phyloP scores from a whole-genome alignment of 306 rosid genomes.

The Comarum palustre region DNA sequence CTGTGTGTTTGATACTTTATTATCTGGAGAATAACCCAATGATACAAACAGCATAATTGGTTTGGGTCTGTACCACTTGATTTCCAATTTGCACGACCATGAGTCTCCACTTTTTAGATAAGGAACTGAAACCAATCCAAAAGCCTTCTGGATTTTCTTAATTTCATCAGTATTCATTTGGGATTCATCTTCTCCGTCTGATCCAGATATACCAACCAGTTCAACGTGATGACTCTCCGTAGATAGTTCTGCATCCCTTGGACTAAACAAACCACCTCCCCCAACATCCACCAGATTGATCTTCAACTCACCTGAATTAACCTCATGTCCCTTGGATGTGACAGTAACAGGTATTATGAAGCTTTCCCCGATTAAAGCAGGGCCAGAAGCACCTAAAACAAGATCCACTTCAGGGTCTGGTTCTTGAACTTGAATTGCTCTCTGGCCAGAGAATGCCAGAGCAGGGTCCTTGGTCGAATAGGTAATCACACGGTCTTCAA shows the following conservation, averaged over 20 bases:
- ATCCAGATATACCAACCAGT: conserved; percentile 81
- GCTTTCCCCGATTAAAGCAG: conserved; percentile 84
- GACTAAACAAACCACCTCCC: conserved; percentile 93
- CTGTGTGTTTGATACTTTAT: conserved; percentile 49
- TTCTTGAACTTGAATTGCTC: conserved; percentile 85
- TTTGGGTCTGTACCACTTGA: conserved; percentile 91
- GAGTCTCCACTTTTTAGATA: conserved; percentile 66
- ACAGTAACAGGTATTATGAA: conserved; percentile 77
- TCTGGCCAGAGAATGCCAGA: conserved; percentile 79
- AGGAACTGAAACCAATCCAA: conserved; percentile 87
- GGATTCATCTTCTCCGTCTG: conserved; percentile 61
- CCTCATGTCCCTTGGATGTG: conserved; percentile 68
- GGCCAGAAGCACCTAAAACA: conserved; percentile 65
- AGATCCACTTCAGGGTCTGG: conserved; percentile 82
- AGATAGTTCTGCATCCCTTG: conserved; percentile 68
- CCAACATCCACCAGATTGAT: conserved; percentile 91
- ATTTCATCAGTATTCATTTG: conserved; percentile 53
- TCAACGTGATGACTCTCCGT: conserved; percentile 75
- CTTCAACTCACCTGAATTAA: conserved; percentile 84
- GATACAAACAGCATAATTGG: conserved; percentile 89
- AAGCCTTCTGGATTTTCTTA: conserved; percentile 73
- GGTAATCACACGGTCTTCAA: conserved; percentile 55
- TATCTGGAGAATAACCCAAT: conserved; percentile 59
- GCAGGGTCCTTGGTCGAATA: conserved; percentile 81
- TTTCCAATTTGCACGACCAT: conserved; percentile 89